Evolutionary conservation across 257 asterid genomes (phyloP).

Genomic region (Ilex aquifolium): DNA sequence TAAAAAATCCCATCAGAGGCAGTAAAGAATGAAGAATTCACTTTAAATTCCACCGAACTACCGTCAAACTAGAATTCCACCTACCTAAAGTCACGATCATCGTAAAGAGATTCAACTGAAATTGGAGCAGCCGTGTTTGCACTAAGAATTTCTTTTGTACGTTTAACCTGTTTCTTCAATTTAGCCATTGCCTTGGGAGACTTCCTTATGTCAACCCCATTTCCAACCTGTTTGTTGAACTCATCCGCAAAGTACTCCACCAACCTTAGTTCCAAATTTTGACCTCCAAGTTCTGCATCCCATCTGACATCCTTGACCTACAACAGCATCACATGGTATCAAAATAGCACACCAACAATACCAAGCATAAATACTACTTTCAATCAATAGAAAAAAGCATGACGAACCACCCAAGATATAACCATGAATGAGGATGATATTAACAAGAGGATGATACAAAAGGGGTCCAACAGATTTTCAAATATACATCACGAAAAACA

Average conservation of each 20-base stretch:
- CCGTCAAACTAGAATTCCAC: conserved; percentile 38
- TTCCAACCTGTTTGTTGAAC: conserved; percentile 84
- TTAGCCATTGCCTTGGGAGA: conserved; percentile 96
- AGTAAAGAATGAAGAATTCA: conserved; percentile 1
- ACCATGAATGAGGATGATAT: too few relatives aligned
- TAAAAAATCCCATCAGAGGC: neutral
- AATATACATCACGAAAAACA: too few relatives aligned
- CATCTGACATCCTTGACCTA: conserved; percentile 97
- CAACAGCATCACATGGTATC: conserved; percentile 24
- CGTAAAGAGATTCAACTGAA: conserved; percentile 87
- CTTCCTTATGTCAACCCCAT: conserved; percentile 69
- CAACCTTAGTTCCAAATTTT: conserved; percentile 81
- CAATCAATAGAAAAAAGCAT: too few relatives aligned
- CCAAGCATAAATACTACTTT: too few relatives aligned
- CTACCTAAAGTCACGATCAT: conserved; percentile 91
- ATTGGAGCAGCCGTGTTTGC: conserved; percentile 92
- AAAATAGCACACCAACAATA: neutral
- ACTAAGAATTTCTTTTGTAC: conserved; percentile 94
- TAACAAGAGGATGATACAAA: too few relatives aligned
- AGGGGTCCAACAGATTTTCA: too few relatives aligned
- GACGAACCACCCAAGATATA: too few relatives aligned
- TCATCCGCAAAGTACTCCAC: conserved; percentile 89
- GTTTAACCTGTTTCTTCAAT: conserved; percentile 92
- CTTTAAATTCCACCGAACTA: conserved; percentile 43
- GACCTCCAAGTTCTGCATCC: conserved; percentile 95